Percentiles rank a stretch among this genome's conserved stretches.
Conservation (phyloP, 192 early-diverging fungal species). For the Coemansia sp. region DNA sequence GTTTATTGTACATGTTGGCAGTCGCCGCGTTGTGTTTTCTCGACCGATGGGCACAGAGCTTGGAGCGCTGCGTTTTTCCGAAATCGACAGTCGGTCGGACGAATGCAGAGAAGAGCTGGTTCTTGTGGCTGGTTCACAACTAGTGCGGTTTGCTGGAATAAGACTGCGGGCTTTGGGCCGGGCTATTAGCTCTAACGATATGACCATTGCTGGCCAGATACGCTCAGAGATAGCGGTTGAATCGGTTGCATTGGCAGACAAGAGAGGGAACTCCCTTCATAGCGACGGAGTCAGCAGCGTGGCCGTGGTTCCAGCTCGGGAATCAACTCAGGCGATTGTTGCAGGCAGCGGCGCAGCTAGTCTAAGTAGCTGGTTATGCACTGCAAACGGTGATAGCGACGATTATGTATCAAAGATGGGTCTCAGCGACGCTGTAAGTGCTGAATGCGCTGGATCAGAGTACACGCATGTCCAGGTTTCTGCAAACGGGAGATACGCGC, state of each 20-base stretch:
- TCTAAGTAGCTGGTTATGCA: slow-evolving; percentile 42
- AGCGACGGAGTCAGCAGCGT: slow-evolving; percentile 15
- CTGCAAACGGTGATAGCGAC: not conserved
- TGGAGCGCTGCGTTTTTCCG: slow-evolving; percentile 23
- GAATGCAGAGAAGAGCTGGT: slow-evolving; percentile 33
- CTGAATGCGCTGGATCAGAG: slow-evolving; percentile 23
- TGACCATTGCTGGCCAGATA: slow-evolving; percentile 23
- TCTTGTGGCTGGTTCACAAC: slow-evolving; percentile 15
- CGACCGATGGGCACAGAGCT: slow-evolving; percentile 8
- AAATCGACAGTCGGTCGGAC: not conserved
- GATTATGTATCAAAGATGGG: not conserved
- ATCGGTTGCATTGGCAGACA: slow-evolving; percentile 4
- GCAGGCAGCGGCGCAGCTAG: slow-evolving; percentile 26
- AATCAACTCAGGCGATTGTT: slow-evolving; percentile 18
- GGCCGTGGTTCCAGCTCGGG: slow-evolving; percentile 16
- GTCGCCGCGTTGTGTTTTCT: slow-evolving; percentile 34
- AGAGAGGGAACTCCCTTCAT: slow-evolving; percentile 10
- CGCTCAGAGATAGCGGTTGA: slow-evolving; percentile 29
- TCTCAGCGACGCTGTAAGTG: slow-evolving; percentile 29
- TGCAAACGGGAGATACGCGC: slow-evolving; percentile 26
- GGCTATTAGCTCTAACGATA: slow-evolving; percentile 31
- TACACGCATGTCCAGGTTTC: slow-evolving; percentile 27
- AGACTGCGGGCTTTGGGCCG: slow-evolving; percentile 21
- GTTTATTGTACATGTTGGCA: slow-evolving; percentile 45
- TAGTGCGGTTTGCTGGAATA: slow-evolving; percentile 39